Evolutionary conservation across 768 basidiomycete genomes (phyloP), one percentile per base, ranked within the genome.

Genomic region (Nevesoporus exiguus): DNA sequence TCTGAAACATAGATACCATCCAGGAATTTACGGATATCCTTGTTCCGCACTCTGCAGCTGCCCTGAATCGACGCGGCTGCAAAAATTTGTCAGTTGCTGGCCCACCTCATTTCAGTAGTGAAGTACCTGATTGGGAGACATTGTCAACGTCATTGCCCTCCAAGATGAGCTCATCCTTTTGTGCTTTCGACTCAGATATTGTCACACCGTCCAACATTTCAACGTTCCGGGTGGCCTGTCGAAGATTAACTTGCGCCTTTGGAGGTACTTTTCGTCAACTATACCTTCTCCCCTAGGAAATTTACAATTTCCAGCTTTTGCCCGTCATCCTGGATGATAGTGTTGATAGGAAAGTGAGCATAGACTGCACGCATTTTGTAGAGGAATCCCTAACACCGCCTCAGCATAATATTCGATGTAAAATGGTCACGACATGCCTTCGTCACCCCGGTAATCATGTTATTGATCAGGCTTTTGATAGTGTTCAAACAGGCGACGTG

Each of bases 301-400:
- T 95, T 96, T 60, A 94, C 88, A 73, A 97, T 96, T 72, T 96
- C 94, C 44, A 95, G 74, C 45, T 82, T 73, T 36, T 67, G 71
- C 49, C 90, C 92, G 55, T 72, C 72, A 8, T 90, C 84, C 71
- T 90, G 86, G 66, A 96, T 91, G 72, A 97, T 96, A 71, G 88
- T 88, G 80, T 99, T 99, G 82, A 99, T 97, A 57, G 97, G 97
- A 81, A 99, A 99, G 80, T 99, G 97, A 65, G 97, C 97, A 70
- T 98, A 99, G 49, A 99, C 97, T 25, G 93, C 83, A 64, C 95
- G 92, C 96, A 99, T 98, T 88, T 98, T 99, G 84, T 99, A 99
- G 65, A 86, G 85, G 86, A 98, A 99, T 58, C 97, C 97, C 95
- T 95, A 40, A 49, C 43, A 14, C 24, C 11, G 15, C 13, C 31